Percentiles rank a stretch among this genome's conserved stretches.
These are phyloP conservation scores for Auricularia sp. DNA, from an alignment of 768 basidiomycete species.

Conservation along the genomic window DNA sequence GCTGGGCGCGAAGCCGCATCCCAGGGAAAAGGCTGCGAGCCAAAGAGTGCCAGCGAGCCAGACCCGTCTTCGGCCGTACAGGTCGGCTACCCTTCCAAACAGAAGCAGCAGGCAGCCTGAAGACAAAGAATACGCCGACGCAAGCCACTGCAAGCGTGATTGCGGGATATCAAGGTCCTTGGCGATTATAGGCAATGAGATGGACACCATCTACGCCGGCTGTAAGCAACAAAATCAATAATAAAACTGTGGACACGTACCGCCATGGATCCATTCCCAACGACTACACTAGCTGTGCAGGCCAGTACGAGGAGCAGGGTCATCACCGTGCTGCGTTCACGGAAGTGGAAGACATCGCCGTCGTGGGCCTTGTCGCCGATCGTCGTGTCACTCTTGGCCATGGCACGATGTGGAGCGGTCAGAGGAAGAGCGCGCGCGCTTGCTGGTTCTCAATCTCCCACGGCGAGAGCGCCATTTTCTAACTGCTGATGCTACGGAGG, in stretches of 20 bases:
- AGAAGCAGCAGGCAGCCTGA: slow-evolving; percentile 68
- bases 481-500: no score
- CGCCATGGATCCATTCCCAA: neutral
- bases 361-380: no score
- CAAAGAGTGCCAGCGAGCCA: slow-evolving; percentile 53
- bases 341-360: no score
- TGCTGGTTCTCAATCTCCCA: no score
- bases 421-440: no score
- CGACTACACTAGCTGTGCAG: neutral
- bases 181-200: neutral
- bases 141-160: neutral
- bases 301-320: neutral
- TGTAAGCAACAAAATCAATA: neutral
- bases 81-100: slow-evolving; percentile 67
- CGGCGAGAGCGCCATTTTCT: no score
- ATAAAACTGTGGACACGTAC: neutral
- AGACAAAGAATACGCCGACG: neutral
- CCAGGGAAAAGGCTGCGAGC: slow-evolving; percentile 50
- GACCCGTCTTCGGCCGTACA: slow-evolving; percentile 61
- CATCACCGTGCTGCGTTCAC: no score
- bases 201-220: neutral
- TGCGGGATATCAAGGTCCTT: neutral
- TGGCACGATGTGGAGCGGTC: no score
- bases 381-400: no score
- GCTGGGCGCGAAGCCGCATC: slow-evolving; percentile 55